These are phyloP conservation scores for Candida germanica DNA, from an alignment of 805 yeast species.

Conservation along the genomic window DNA sequence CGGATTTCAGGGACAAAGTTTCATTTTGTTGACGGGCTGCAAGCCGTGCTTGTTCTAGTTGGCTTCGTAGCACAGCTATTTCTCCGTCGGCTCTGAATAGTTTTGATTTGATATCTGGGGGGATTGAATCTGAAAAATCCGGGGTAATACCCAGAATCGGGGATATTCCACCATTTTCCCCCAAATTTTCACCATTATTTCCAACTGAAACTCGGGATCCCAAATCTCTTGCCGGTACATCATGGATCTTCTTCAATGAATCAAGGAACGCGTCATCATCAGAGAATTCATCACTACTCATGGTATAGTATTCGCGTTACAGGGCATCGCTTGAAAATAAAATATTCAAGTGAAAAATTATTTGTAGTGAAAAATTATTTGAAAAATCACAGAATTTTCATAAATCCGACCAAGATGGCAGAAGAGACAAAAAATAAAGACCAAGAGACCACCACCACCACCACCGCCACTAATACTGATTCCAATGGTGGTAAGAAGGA, in stretches of 20 bases:
- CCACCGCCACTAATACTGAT: not conserved
- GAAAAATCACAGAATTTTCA: too few species aligned
- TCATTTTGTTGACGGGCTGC: constrained; percentile 38
- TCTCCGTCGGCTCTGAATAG: constrained; percentile 64
- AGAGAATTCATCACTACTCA: constrained; percentile 4
- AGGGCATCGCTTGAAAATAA: constrained; percentile 3
- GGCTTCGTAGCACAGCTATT: constrained; percentile 70
- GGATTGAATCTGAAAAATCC: too few species aligned
- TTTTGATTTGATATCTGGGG: constrained; percentile 20
- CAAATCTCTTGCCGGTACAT: not conserved
- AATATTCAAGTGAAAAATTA: constrained; percentile 1
- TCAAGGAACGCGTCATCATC: constrained; percentile 14
- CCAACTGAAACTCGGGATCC: too few species aligned
- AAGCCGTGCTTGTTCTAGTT: constrained; percentile 46
- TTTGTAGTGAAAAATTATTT: not conserved
- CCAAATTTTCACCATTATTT: too few species aligned
- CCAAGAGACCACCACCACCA: not conserved
- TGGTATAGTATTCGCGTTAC: too few species aligned
- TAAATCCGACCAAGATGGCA: too few species aligned
- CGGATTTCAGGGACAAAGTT: constrained; percentile 18
- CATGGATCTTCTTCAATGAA: constrained; percentile 2
- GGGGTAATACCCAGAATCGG: too few species aligned
- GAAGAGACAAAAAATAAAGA: constrained; percentile 1
- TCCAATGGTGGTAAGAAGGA: not conserved
- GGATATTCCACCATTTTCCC: too few species aligned